Evolutionary conservation across 163 green algal genomes (phyloP).

Genomic region (Volvox carteri): DNA sequence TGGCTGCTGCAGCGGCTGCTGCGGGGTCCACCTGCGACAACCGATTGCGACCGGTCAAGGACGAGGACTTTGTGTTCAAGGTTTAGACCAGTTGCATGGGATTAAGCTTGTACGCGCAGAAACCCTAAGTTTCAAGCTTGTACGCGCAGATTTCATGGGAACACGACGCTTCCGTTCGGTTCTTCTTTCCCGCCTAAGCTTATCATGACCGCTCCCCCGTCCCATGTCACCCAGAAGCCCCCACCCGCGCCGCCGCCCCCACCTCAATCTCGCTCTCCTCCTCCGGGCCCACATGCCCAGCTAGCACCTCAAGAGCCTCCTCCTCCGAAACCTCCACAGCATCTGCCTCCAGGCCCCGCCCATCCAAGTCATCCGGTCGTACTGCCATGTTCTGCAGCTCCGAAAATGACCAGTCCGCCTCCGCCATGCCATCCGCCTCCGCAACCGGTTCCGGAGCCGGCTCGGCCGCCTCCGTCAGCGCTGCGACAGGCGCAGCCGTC

Average conservation of each 20-base stretch:
- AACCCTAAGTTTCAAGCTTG: too few relatives aligned
- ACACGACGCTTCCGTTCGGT: background rate
- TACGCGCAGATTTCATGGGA: background rate
- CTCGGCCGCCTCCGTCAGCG: conserved; percentile 23
- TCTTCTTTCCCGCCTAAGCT: background rate
- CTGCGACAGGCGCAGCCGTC: background rate
- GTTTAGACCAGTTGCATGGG: too few relatives aligned
- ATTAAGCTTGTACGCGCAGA: too few relatives aligned
- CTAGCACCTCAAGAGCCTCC: conserved; percentile 58
- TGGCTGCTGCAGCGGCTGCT: conserved; percentile 42
- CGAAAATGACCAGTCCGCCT: conserved; percentile 37
- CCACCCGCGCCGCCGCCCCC: background rate
- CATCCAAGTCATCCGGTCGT: conserved; percentile 23
- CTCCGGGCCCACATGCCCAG: conserved; percentile 37
- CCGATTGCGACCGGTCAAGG: too few relatives aligned
- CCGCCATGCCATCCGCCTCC: conserved; percentile 16
- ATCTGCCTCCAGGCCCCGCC: conserved; percentile 22
- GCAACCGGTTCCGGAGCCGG: conserved; percentile 9
- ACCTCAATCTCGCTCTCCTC: conserved; percentile 56
- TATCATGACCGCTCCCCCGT: background rate
- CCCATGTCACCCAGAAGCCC: background rate
- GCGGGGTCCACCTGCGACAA: conserved; percentile 24
- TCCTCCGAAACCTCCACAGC: conserved; percentile 60
- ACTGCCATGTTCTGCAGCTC: conserved; percentile 55
- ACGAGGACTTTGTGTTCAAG: too few relatives aligned